These are phyloP conservation scores for Hypoxylon sp. DNA, from an alignment of 2,329 filamentous ascomycete species.

Conservation along the genomic window DNA sequence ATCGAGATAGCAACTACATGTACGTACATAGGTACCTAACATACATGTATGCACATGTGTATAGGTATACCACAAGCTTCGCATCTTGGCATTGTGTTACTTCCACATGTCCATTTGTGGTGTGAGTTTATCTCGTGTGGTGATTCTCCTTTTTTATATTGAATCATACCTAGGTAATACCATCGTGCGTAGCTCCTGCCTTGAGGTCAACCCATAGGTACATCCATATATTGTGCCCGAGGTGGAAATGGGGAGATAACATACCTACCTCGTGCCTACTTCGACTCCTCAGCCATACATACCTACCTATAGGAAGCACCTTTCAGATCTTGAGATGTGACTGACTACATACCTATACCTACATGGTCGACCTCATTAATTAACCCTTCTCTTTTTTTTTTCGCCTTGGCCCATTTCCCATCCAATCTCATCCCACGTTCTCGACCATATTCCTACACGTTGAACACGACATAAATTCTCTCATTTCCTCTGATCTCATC, in stretches of 20 bases:
- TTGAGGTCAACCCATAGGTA: conserved; percentile 10
- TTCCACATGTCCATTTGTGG: conserved; percentile 19
- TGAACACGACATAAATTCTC: conserved; percentile 37
- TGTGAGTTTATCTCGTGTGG: conserved; percentile 26
- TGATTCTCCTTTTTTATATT: conserved; percentile 27
- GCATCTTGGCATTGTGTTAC: not conserved
- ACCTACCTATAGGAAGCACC: conserved; percentile 2
- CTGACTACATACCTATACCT: conserved; percentile 12
- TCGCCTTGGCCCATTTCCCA: conserved; percentile 16
- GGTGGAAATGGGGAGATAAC: conserved; percentile 18
- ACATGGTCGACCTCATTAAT: conserved; percentile 16
- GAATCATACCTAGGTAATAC: conserved; percentile 35
- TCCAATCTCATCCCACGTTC: conserved; percentile 1
- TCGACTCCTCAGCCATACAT: not conserved
- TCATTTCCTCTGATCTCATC: conserved; percentile 21
- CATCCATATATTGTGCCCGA: not conserved
- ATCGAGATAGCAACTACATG: not conserved
- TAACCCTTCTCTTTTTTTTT: conserved; percentile 21
- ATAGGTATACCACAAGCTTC: not conserved
- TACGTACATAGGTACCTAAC: not conserved
- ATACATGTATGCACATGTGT: too few relatives aligned
- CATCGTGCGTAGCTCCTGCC: conserved; percentile 14
- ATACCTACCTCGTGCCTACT: conserved; percentile 4
- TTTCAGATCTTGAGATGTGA: conserved; percentile 22
- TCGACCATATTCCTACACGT: not conserved